phyloP scores from a whole-genome alignment of 345 rosid species.

The Syzygium jambos region DNA sequence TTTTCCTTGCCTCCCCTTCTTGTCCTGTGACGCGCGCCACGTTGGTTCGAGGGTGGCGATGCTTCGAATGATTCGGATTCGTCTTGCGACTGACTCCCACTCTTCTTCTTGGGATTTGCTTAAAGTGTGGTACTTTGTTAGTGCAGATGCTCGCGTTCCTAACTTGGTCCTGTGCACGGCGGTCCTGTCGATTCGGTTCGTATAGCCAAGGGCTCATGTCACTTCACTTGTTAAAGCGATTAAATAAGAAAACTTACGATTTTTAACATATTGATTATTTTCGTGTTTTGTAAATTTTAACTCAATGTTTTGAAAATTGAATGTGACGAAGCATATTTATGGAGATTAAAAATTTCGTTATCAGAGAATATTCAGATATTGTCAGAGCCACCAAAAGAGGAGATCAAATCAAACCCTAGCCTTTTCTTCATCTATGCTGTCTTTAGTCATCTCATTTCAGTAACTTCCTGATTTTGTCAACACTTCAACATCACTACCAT shows the following conservation, averaged over 20 bases:
- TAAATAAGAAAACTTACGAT: background rate
- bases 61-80: background rate
- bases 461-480: too few species aligned
- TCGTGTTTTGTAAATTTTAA: too few species aligned
- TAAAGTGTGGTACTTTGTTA: background rate
- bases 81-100: background rate
- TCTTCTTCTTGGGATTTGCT: background rate
- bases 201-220: too few species aligned
- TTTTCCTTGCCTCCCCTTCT: background rate
- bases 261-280: too few species aligned
- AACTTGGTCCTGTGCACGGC: accelerated
- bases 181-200: background rate
- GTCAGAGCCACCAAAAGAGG: too few species aligned
- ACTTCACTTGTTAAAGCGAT: background rate
- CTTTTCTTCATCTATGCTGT: too few species aligned
- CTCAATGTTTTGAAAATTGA: background rate
- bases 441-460: too few species aligned
- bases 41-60: background rate
- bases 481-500: too few species aligned
- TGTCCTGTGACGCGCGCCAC: background rate
- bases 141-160: background rate
- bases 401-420: too few species aligned
- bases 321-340: too few species aligned
- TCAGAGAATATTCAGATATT: too few species aligned
- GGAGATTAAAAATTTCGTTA: too few species aligned